Conservation (phyloP, 2,329 filamentous ascomycete genomes). For the Emericellopsis cladophorae region DNA sequence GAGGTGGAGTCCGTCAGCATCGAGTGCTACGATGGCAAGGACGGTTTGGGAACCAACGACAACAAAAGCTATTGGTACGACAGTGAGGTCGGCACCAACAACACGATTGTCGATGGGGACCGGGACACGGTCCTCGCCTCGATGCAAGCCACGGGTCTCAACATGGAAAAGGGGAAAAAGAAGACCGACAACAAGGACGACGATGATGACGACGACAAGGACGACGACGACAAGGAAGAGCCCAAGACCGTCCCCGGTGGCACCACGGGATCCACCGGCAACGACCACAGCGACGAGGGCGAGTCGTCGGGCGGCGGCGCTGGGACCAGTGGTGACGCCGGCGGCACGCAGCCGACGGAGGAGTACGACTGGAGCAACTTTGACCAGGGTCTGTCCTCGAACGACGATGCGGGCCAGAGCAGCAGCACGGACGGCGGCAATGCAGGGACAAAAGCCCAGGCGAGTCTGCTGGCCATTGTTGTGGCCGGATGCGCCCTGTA, state of each 20-base stretch:
- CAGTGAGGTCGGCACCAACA: conserved; percentile 51
- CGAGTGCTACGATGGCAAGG: conserved; percentile 63
- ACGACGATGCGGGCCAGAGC: conserved; percentile 13
- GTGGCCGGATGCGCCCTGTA: conserved; percentile 21
- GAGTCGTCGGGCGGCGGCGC: conserved; percentile 11
- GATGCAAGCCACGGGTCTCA: conserved; percentile 65
- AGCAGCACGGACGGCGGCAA: conserved; percentile 17
- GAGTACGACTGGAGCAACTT: conserved; percentile 25
- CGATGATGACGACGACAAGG: conserved; percentile 4
- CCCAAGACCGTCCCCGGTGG: conserved; percentile 14
- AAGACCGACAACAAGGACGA: conserved; percentile 6
- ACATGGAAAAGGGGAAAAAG: conserved; percentile 44
- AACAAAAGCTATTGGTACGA: conserved; percentile 68
- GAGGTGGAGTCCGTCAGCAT: conserved; percentile 67
- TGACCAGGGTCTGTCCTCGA: conserved; percentile 23
- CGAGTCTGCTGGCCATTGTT: conserved; percentile 22
- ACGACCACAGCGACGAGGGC: conserved; percentile 10
- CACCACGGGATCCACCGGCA: conserved; percentile 9
- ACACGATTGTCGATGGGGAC: conserved; percentile 64
- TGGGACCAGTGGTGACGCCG: conserved; percentile 3
- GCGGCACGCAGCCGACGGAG: conserved; percentile 5
- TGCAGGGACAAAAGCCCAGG: conserved; percentile 15
- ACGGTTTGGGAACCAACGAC: conserved; percentile 52
- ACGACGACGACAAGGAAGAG: conserved; percentile 4
- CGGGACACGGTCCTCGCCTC: conserved; percentile 66